phyloP scores from a whole-genome alignment of 805 yeast species.

The Saturnispora dispora region DNA sequence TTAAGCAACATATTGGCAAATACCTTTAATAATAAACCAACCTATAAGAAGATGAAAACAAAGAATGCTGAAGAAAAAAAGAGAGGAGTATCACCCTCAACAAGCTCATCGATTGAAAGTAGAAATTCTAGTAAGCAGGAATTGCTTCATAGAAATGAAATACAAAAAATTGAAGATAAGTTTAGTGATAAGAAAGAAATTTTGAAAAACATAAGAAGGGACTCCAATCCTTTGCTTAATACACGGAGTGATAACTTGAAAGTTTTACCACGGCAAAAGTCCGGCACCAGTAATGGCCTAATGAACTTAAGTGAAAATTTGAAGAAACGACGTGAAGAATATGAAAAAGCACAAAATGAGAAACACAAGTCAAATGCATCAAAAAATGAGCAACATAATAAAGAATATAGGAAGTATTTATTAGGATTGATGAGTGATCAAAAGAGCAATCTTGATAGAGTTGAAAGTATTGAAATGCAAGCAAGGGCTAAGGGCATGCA shows the following conservation, averaged over 20 bases:
- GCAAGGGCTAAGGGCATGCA: constrained; percentile 1
- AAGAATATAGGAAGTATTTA: not conserved
- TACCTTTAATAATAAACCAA: not conserved
- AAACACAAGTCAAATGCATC: not conserved
- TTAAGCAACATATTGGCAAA: not conserved
- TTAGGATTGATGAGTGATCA: not conserved
- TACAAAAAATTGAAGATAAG: not conserved
- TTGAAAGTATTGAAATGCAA: not conserved
- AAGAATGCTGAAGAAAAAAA: not conserved
- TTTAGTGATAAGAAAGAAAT: not conserved
- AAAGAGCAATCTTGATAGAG: not conserved
- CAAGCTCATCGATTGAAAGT: not conserved
- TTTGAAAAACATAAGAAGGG: not conserved
- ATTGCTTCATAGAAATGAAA: not conserved
- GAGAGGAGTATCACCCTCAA: not conserved
- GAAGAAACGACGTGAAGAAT: not conserved
- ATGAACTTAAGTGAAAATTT: not conserved
- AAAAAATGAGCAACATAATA: not conserved
- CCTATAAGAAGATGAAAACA: not conserved
- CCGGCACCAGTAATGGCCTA: not conserved
- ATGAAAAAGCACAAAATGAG: not conserved
- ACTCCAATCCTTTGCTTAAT: not conserved
- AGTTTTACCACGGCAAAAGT: not conserved
- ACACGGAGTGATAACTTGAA: not conserved
- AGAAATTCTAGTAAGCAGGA: not conserved